Percentiles rank a stretch among this genome's conserved stretches.
Conservation (phyloP, 1,284 basidiomycete genomes). For the Leucoagaricus sp. region DNA sequence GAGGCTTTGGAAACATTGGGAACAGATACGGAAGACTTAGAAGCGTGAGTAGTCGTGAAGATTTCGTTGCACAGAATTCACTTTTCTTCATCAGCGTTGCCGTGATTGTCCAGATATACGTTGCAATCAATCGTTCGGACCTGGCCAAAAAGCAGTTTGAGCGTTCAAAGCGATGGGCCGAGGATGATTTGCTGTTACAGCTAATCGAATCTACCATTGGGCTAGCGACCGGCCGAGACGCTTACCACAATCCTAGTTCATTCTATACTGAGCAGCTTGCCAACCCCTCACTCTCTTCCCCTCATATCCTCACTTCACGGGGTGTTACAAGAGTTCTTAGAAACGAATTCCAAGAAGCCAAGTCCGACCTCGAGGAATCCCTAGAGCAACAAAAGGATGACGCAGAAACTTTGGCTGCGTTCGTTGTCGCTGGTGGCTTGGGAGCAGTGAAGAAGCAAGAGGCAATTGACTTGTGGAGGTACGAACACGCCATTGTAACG, state of each 20-base stretch:
- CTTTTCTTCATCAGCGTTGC: constrained; percentile 63
- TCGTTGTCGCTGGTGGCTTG: constrained; percentile 67
- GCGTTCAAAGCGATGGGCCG: constrained; percentile 80
- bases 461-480: constrained; percentile 71
- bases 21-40: constrained; percentile 74
- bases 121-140: constrained; percentile 83
- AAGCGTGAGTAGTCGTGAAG: constrained; percentile 64
- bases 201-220: constrained; percentile 88
- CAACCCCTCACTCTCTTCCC: constrained; percentile 78
- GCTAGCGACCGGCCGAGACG: constrained; percentile 77
- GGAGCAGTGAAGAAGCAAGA: constrained; percentile 58
- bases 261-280: constrained; percentile 93
- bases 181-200: constrained; percentile 88
- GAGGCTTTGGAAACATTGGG: constrained; percentile 89
- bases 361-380: constrained; percentile 84
- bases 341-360: constrained; percentile 80
- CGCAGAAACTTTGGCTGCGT: constrained; percentile 71
- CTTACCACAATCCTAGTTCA: constrained; percentile 73
- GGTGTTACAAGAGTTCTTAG: constrained; percentile 83
- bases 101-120: constrained; percentile 80
- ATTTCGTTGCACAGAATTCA: constrained; percentile 15
- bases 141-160: constrained; percentile 86
- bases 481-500: constrained; percentile 31
- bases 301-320: constrained; percentile 78
- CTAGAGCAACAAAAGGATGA: constrained; percentile 57